Base-by-base conservation (phyloP, 2,329 filamentous ascomycete species). In the Penicillium sp. region DNA sequence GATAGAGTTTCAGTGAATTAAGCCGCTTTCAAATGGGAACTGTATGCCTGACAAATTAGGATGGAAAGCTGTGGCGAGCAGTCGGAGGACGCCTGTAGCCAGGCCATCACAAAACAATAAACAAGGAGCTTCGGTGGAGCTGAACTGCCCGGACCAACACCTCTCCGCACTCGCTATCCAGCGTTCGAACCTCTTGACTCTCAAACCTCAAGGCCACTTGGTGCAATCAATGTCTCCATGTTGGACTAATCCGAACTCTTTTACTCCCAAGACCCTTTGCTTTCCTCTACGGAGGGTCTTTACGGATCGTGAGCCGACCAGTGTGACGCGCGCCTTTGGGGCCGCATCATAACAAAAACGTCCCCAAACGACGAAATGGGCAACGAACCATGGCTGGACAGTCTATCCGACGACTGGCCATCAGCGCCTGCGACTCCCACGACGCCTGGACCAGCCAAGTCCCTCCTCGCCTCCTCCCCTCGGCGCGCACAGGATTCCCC, bases 391-490 rank as follows among this genome's bases (percentile, higher is more conserved):
- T 79, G 77, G 77, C 75, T 79, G 48, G 75, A 79, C 60, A 75
- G 71, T 54, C 73, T 79, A 12, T 76, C 75, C 15, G 77, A 79
- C 61, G 77, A 79, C 69, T 79, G 77, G 77, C 70, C 74, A 7
- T 75, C 75, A 15, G 68, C 72, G 58, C 75, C 72, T 59, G 69
- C 63, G 37, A 75, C 75, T 20, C 76, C 76, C 17, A 74, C 71
- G 50, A 73, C 68, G 34, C 71, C 71, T 12, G 56, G 55, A 20
- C 70, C 71, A 34, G 22, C 65, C 52, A 65, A 61, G 43, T 66
- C 67, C 35, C 34, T 64, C 54, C 58, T 61, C 28, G 62, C 67
- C 20, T 73, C 72, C 39, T 63, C 65, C 10, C 69, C 70, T 25
- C 69, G 61, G 35, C 69, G 70, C 60, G 43, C 68, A 52, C 67